Conservation (phyloP, 768 basidiomycete genomes). For the Amyloporia xantha region DNA sequence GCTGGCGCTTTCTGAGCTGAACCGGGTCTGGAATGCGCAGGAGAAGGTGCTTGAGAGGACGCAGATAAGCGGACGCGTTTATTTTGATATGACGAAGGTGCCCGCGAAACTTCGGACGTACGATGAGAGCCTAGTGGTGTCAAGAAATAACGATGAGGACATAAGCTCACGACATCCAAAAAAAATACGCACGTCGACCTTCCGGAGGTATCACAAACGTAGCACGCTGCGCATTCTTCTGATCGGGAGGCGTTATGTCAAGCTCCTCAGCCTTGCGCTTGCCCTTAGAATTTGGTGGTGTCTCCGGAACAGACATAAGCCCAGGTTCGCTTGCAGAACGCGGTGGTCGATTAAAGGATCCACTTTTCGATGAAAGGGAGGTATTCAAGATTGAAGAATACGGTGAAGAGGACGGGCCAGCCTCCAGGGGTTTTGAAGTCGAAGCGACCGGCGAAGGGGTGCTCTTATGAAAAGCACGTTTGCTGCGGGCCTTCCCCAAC, state of each 20-base stretch:
- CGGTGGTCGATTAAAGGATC: constrained; percentile 9
- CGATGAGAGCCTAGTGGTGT: constrained; percentile 20
- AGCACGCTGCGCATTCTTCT: constrained; percentile 41
- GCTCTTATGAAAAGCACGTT: constrained; percentile 19
- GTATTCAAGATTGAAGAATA: constrained; percentile 7
- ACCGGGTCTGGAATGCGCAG: constrained; percentile 32
- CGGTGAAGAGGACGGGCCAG: constrained; percentile 14
- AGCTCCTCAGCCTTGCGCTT: constrained; percentile 73
- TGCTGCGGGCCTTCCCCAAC: constrained; percentile 10
- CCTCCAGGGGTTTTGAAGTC: constrained; percentile 15
- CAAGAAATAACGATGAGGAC: constrained; percentile 13
- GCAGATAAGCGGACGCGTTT: constrained; percentile 61
- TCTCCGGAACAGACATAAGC: constrained; percentile 19
- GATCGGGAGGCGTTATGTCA: constrained; percentile 64
- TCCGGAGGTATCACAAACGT: constrained; percentile 56
- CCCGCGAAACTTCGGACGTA: constrained; percentile 38
- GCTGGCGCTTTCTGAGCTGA: constrained; percentile 21
- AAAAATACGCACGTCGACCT: constrained; percentile 45
- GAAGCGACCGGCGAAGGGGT: constrained; percentile 15
- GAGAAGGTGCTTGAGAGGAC: constrained; percentile 27
- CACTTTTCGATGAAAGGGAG: background rate
- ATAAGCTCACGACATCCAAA: background rate
- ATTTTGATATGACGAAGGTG: constrained; percentile 61
- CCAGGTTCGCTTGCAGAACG: constrained; percentile 22
- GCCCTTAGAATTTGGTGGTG: constrained; percentile 34